phyloP scores from a whole-genome alignment of 2,329 filamentous ascomycete species.

The Karstenula rhodostoma region DNA sequence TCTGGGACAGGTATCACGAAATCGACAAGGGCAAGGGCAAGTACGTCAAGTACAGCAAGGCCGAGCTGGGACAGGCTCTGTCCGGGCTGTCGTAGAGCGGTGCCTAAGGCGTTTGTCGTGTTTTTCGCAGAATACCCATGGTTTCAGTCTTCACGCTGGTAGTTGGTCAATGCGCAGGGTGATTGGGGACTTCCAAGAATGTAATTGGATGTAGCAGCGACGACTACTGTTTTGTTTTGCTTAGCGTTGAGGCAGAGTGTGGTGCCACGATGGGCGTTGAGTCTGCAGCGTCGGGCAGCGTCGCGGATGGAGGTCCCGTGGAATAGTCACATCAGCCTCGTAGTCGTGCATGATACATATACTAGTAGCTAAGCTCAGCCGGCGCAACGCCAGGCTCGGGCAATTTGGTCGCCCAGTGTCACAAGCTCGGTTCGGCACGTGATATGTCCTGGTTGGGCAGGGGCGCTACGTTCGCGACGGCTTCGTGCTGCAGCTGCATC shows the following conservation, averaged over 20 bases:
- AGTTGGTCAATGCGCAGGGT: conserved; percentile 22
- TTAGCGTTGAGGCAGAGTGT: conserved; percentile 20
- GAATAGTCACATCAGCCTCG: background rate
- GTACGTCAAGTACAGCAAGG: conserved; percentile 97
- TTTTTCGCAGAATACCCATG: conserved; percentile 45
- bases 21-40: conserved; percentile 98
- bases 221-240: conserved; percentile 9
- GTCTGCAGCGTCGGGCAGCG: background rate
- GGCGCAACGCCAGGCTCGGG: background rate
- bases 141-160: conserved; percentile 31
- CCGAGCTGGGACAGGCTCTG: conserved; percentile 71
- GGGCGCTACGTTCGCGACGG: conserved; percentile 36
- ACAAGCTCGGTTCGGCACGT: conserved; percentile 33
- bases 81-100: conserved; percentile 52
- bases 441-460: conserved; percentile 35
- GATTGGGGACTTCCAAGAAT: conserved; percentile 15
- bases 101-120: conserved; percentile 29
- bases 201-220: conserved; percentile 28
- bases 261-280: conserved; percentile 23
- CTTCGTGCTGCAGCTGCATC: conserved; percentile 23
- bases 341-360: background rate
- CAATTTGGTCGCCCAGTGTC: conserved; percentile 9
- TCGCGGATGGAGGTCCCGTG: background rate
- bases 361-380: conserved; percentile 3
- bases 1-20: conserved; percentile 97